Conservation (phyloP, 768 basidiomycete genomes). For the Tylopilus rubrobrunneus region DNA sequence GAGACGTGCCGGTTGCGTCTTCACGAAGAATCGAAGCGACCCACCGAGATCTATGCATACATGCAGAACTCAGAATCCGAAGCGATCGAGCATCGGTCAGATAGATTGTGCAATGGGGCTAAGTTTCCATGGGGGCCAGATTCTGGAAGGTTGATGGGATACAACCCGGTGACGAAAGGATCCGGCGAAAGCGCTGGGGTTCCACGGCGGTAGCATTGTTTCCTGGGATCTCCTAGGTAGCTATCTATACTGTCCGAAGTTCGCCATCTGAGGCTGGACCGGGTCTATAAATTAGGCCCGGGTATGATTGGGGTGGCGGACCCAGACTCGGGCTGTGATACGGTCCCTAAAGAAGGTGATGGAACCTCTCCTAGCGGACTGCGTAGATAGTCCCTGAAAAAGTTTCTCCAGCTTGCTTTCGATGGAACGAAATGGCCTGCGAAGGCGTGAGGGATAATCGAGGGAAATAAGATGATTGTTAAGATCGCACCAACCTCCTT, state of each 20-base stretch:
- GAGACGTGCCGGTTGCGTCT: background rate
- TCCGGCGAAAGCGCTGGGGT: background rate
- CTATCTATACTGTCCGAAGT: constrained; percentile 4
- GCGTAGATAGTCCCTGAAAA: constrained; percentile 63
- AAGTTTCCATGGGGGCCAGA: too few relatives aligned
- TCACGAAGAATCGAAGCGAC: background rate
- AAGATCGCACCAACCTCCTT: constrained; percentile 58
- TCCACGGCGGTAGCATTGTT: background rate
- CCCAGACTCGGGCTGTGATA: constrained; percentile 43
- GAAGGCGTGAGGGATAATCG: background rate
- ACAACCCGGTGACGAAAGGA: background rate
- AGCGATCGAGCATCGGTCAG: background rate
- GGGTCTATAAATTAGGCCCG: too few relatives aligned
- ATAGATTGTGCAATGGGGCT: background rate
- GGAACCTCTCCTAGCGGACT: constrained; percentile 46
- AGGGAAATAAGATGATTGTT: too few relatives aligned
- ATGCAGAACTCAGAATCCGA: background rate
- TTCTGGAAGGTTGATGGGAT: background rate
- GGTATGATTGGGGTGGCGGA: constrained; percentile 39
- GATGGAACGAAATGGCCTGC: constrained; percentile 83
- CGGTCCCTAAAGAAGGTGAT: constrained; percentile 39
- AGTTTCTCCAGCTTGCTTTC: constrained; percentile 70
- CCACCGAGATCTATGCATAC: background rate
- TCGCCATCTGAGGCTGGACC: too few relatives aligned
- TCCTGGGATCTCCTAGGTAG: background rate